Base-by-base conservation (phyloP, 2,329 filamentous ascomycete species). In the Phaeosphaeriaceae sp. region DNA sequence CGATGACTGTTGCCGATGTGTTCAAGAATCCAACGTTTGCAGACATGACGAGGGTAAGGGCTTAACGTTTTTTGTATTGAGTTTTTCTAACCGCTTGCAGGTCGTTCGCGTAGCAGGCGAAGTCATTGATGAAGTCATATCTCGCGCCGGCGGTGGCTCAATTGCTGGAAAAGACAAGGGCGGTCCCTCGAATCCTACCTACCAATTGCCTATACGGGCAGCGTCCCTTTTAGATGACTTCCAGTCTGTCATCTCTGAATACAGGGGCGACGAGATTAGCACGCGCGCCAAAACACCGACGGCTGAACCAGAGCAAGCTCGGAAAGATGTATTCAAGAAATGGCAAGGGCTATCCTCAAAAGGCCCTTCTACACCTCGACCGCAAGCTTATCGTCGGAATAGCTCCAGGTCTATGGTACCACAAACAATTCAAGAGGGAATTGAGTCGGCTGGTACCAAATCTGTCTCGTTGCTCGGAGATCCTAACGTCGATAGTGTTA, bases 111-210 rank as follows among this genome's bases (percentile, higher is more conserved):
- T 69, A 9, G 67, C 67, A 18, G 67, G 67, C 4, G 67, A 69
- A 41, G 66, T 70, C 17, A 68, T 70, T 26, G 67, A 70, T 33
- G 65, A 70, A 52, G 65, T 70, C 34, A 69, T 69, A 63, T 68
- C 64, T 20, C 60, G 66, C 37, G 64, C 62, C 18, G 66, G 67
- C 3, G 66, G 61, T 1, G 58, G 56, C 15, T 54, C 58, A 5
- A 48, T 49, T 3, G 39, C 50, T 21, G 46, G 55, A 21, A 62
- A 54, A n/a, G 54, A 56, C 17, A 44, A 28, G 4, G 58, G 39
- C n/a, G 52, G 53, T 17, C 51, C 51, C 6, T 65, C 60, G 3
- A 61, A 56, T 20, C 54, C 55, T 2, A 36, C 32, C 12, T 23
- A 48, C n/a, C 50, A 60, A 35, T 42, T 61, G 13, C 52, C 50